Conservation (phyloP, 306 rosid genomes). For the Fragaria ananassa region DNA sequence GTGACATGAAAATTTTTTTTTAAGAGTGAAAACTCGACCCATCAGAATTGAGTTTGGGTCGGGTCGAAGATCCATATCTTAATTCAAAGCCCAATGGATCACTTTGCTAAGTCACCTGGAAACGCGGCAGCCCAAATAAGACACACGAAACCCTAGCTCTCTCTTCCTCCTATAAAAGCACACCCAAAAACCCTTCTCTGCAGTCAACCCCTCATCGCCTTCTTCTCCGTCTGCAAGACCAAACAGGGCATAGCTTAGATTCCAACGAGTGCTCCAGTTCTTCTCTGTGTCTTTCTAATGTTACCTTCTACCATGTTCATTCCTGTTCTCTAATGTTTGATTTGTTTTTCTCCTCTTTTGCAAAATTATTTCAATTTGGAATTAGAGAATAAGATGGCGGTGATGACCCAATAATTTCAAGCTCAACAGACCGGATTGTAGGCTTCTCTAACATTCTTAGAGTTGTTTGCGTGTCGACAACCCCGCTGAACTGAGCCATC, state of each 20-base stretch:
- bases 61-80: background rate
- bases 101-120: background rate
- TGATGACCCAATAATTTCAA: conserved; percentile 66
- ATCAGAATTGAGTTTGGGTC: background rate
- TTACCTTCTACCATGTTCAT: too few relatives aligned
- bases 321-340: accelerated
- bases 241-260: too few relatives aligned
- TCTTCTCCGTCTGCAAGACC: too few relatives aligned
- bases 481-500: conserved; percentile 91
- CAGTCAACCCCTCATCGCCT: background rate
- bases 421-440: conserved; percentile 99
- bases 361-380: background rate
- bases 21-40: too few relatives aligned
- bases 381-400: conserved; percentile 18
- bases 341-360: background rate
- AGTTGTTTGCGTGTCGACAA: conserved; percentile 70
- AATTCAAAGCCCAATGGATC: background rate
- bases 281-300: too few relatives aligned
- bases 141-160: conserved; percentile 25
- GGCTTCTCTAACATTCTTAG: conserved; percentile 42
- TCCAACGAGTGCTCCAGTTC: too few relatives aligned
- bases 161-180: background rate
- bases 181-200: background rate
- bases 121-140: background rate
- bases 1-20: too few relatives aligned